Evolutionary conservation across 768 basidiomycete species (phyloP), one percentile per base, ranked within the genome.

Genomic region (Lactifluus hygrophoroides): DNA sequence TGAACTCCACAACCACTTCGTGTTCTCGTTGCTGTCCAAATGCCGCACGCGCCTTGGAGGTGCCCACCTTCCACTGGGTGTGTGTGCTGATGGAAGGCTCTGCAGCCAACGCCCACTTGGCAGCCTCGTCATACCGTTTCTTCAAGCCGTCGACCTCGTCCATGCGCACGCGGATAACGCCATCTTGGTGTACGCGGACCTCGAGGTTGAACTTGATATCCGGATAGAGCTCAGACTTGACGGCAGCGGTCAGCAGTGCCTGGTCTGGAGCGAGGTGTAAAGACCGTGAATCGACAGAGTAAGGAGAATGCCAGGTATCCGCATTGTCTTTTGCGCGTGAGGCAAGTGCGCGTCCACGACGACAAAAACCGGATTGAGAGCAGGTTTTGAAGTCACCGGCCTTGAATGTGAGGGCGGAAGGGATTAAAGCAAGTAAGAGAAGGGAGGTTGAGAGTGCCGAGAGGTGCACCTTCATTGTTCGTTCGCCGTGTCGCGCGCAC

Each of bases 311-410:
- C 89, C 94, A 97, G 4, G 76, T 71, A 13, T 75, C 70, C 30
- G 72, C 71, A 8, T 78, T 76, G 53, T 80, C 81, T 40, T 75
- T 75, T 5, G 90, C 88, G 47, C 91, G 83, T 9, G 79, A 75
- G 57, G 92, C 81, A 45, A 99, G 81, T 0, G 87, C 88, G 47
- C 95, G 84, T 51, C 94, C 92, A 45, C 87, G 74, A n/a, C 90
- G 82, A 76, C 96, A 98, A 73, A 99, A 98, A 19, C 90, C 94
- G 0, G 92, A 82, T 71, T 98, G 91, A n/a, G 80, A 78, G 68
- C 96, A 98, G 57, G 84, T 91, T 72, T 96, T 97, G 80, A 94
- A 99, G 72, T 97, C 92, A 58, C 86, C 79, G 19, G 77, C 74
- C 74, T 90, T 90, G 72, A 90, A 82, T 35, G 86, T 82, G 28